Evolutionary conservation across 2,329 filamentous ascomycete genomes (phyloP).

Genomic region (Metarhizium robertsii): DNA sequence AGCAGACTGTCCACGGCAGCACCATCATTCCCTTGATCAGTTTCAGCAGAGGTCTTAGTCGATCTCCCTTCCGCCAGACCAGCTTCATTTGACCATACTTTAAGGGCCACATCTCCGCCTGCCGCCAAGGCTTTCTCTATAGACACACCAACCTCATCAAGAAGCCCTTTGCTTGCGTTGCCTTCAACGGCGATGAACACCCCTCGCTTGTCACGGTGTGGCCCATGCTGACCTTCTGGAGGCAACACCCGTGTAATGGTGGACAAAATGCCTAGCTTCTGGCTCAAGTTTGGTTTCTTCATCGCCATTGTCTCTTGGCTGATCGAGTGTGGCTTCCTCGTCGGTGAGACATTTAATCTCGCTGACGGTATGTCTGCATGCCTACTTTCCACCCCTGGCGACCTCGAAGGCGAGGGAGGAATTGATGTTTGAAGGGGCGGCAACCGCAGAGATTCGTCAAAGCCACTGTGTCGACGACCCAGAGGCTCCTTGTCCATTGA

Average conservation of each 20-base stretch:
- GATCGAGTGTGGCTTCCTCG: background rate
- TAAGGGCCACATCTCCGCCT: conserved; percentile 31
- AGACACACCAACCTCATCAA: conserved; percentile 49
- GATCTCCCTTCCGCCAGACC: background rate
- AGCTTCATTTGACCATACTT: conserved; percentile 30
- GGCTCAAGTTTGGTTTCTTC: conserved; percentile 54
- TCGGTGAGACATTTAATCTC: conserved; percentile 13
- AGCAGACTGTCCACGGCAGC: conserved; percentile 30
- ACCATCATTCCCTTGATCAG: background rate
- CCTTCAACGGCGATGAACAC: conserved; percentile 80
- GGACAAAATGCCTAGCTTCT: conserved; percentile 68
- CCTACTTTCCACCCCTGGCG: conserved; percentile 16
- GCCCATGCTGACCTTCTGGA: conserved; percentile 21
- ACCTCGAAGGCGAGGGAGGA: conserved; percentile 20
- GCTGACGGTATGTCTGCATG: conserved; percentile 18
- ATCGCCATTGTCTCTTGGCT: conserved; percentile 24
- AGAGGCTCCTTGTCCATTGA: conserved; percentile 18
- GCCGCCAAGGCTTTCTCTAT: conserved; percentile 54
- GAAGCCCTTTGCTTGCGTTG: conserved; percentile 37
- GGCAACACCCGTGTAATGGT: conserved; percentile 64
- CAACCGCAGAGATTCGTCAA: conserved; percentile 44
- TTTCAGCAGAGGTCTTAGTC: background rate
- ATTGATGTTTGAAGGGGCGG: conserved; percentile 41
- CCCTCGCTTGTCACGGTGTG: conserved; percentile 47
- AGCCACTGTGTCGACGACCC: conserved; percentile 34